Evolutionary conservation across 192 early-diverging fungal species (phyloP).

Genomic region (Umbelopsis ramanniana): DNA sequence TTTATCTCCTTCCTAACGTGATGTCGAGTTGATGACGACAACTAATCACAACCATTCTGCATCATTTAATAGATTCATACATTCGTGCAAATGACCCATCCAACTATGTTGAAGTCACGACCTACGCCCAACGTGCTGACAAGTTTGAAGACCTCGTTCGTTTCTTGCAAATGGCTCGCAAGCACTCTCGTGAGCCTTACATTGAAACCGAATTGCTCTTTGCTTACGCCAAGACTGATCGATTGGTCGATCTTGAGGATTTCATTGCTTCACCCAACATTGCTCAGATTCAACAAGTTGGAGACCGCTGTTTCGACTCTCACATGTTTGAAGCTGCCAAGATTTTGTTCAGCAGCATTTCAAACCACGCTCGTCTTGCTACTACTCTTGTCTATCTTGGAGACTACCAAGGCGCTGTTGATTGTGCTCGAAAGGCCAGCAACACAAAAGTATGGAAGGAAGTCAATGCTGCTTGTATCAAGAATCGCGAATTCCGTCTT

Average conservation of each 20-base stretch:
- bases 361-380: slow-evolving; percentile 96
- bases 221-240: slow-evolving; percentile 94
- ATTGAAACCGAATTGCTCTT: slow-evolving; percentile 96
- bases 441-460: slow-evolving; percentile 99
- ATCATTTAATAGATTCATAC: slow-evolving; percentile 77
- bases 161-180: slow-evolving; percentile 96
- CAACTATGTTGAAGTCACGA: slow-evolving; percentile 90
- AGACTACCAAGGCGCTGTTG: slow-evolving; percentile 96
- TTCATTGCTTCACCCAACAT: slow-evolving; percentile 92
- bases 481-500: slow-evolving; percentile 92
- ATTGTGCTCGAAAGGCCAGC: slow-evolving; percentile 98
- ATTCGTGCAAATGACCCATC: slow-evolving; percentile 91
- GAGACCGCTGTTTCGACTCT: slow-evolving; percentile 94
- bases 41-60: background rate
- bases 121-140: slow-evolving; percentile 75
- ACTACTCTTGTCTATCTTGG: slow-evolving; percentile 94
- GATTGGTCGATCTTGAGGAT: slow-evolving; percentile 91
- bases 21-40: background rate
- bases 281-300: slow-evolving; percentile 90
- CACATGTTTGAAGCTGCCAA: slow-evolving; percentile 93
- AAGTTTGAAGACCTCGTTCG: slow-evolving; percentile 95
- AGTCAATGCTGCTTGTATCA: slow-evolving; percentile 95
- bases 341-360: slow-evolving; percentile 93
- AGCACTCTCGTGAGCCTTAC: slow-evolving; percentile 91
- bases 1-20: background rate